phyloP scores from a whole-genome alignment of 1,284 basidiomycete genomes.

The Flammula alnicola region DNA sequence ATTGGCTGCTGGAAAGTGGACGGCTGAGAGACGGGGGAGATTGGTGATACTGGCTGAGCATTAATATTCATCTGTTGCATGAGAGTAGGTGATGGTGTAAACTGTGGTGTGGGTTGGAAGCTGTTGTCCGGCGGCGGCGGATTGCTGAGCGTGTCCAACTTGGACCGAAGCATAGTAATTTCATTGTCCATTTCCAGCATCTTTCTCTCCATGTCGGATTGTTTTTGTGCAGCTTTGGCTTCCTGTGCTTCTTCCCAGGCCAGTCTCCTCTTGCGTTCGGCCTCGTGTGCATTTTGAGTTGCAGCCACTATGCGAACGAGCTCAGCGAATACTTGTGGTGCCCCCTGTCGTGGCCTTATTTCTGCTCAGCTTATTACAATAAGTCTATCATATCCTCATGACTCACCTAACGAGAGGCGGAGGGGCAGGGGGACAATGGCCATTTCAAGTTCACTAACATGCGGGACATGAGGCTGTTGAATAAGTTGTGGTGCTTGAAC shows the following conservation, averaged over 20 bases:
- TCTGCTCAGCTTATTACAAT: not conserved
- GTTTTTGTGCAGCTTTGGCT: conserved; percentile 52
- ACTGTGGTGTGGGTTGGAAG: conserved; percentile 34
- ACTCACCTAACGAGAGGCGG: conserved; percentile 34
- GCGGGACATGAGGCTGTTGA: conserved; percentile 44
- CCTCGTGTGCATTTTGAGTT: conserved; percentile 60
- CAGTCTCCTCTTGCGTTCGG: conserved; percentile 57
- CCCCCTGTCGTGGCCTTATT: conserved; percentile 26
- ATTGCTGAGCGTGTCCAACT: conserved; percentile 31
- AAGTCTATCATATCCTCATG: not conserved
- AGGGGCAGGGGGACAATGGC: conserved; percentile 51
- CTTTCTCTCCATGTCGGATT: conserved; percentile 62
- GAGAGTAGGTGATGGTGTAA: conserved; percentile 28
- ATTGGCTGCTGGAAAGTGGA: conserved; percentile 33
- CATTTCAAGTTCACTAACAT: conserved; percentile 63
- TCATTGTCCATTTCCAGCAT: conserved; percentile 64
- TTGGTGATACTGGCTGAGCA: conserved; percentile 37
- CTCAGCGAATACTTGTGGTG: conserved; percentile 55
- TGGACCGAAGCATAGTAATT: conserved; percentile 53
- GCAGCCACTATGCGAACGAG: conserved; percentile 56
- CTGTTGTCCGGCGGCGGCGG: conserved; percentile 5
- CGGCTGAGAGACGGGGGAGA: conserved; percentile 39
- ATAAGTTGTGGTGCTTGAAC: conserved; percentile 28
- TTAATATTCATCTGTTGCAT: conserved; percentile 27
- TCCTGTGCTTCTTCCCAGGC: conserved; percentile 76